Base-by-base conservation (phyloP, 306 rosid species). In the Lathyrus sativus region DNA sequence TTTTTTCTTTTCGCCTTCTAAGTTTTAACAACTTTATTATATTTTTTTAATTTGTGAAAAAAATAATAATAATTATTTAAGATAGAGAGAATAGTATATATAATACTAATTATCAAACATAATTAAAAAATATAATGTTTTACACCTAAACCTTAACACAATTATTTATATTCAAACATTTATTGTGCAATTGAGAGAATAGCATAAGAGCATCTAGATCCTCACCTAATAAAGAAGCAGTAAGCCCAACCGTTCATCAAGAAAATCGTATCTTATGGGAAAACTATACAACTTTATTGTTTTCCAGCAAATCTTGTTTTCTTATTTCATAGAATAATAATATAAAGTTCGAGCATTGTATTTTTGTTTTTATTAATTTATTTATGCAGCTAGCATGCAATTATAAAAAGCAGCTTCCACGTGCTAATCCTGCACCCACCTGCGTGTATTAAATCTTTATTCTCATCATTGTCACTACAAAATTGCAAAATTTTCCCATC, bases 371-470 rank as follows among this genome's bases (percentile, higher is more conserved):
- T 12, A 57, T n/a, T 29, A 0, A 9, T 59, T 33, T 29, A 13
- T 67, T 68, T 59, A 5, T 57, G 74, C 76, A 69, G 62, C 75
- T 48, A 76, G 95, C 92, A 91, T 87, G 92, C 92, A 81, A 68
- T 61, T 80, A 89, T 76, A 84, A 86, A 86, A 84, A 86, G 85
- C 67, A 74, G 62, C 75, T 78, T 88, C 79, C 96, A 91, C 97
- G 95, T 91, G 97, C 97, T 87, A 80, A 74, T 81, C 91, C 84
- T 79, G 90, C 82, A 83, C 91, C 89, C 84, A 89, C 96, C 70
- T 68, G 81, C 68, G 77, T 67, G 5, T 12, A 55, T 11, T 26
- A 11, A 55, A 55, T 82, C 80, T 73, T 51, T 55, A 57, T 70
- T 63, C 92, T 84, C 89, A 85, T 88, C 88, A 86, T 88, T 86